These are phyloP conservation scores for Funneliformis caledonium DNA, from an alignment of 371 early-diverging fungal species.

Conservation along the genomic window DNA sequence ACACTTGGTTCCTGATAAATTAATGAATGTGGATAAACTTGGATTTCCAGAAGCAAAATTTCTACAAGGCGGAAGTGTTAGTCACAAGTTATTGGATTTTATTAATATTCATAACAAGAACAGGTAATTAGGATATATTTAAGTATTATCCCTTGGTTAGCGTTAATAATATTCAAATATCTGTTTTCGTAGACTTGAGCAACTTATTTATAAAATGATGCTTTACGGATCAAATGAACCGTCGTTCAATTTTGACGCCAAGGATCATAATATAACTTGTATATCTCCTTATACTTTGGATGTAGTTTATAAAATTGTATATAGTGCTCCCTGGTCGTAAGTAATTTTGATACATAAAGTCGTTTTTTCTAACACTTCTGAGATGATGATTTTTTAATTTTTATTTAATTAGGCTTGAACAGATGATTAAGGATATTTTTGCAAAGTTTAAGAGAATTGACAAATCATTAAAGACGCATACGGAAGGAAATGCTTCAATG, in stretches of 20 bases:
- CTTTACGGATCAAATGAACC: conserved; percentile 71
- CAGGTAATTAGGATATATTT: conserved; percentile 45
- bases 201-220: conserved; percentile 84
- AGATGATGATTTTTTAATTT: background rate
- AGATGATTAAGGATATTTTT: conserved; percentile 76
- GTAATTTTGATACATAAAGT: conserved; percentile 18
- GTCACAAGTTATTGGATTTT: conserved; percentile 68
- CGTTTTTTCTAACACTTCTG: background rate
- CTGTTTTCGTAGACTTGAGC: conserved; percentile 55
- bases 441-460: conserved; percentile 77
- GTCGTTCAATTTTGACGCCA: conserved; percentile 55
- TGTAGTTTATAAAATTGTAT: conserved; percentile 75
- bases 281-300: conserved; percentile 81
- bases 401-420: conserved; percentile 55
- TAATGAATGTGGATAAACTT: conserved; percentile 56
- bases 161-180: background rate
- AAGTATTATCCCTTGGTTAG: conserved; percentile 7
- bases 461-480: conserved; percentile 54
- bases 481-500: conserved; percentile 31
- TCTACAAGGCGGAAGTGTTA: conserved; percentile 71
- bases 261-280: conserved; percentile 57
- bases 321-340: conserved; percentile 81
- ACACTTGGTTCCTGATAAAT: conserved; percentile 68
- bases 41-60: conserved; percentile 66
- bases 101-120: conserved; percentile 76